Evolutionary conservation across 768 basidiomycete genomes (phyloP).

Genomic region (Leucogyrophana mollusca): DNA sequence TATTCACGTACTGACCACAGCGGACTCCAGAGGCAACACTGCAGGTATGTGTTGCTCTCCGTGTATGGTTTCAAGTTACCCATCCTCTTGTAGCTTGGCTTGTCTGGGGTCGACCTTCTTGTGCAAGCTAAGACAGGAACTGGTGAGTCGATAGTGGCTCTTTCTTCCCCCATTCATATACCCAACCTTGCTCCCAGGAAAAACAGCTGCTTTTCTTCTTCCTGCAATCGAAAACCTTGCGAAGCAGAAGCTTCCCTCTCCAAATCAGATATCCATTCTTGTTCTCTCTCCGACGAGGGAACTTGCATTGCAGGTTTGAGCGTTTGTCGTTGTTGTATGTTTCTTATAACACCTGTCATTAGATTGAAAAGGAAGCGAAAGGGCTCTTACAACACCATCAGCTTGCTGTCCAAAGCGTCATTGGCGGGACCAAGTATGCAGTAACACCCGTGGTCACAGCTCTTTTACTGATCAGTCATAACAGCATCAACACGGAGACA

Average conservation of each 20-base stretch:
- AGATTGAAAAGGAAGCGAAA: slow-evolving; percentile 64
- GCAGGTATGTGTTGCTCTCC: slow-evolving; percentile 23
- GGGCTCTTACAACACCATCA: slow-evolving; percentile 38
- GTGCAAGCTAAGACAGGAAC: slow-evolving; percentile 62
- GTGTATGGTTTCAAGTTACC: slow-evolving; percentile 1
- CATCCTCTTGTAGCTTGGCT: slow-evolving; percentile 29
- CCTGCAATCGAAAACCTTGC: slow-evolving; percentile 69
- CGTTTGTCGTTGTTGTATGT: slow-evolving; percentile 2
- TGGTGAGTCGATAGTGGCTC: slow-evolving; percentile 34
- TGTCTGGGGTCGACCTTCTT: slow-evolving; percentile 44
- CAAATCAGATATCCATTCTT: slow-evolving; percentile 49
- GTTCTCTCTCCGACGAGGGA: slow-evolving; percentile 76
- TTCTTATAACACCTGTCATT: slow-evolving; percentile 25
- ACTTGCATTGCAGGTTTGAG: slow-evolving; percentile 66
- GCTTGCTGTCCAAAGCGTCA: slow-evolving; percentile 46
- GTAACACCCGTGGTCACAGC: slow-evolving; percentile 1
- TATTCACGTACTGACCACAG: no score
- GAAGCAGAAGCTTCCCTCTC: slow-evolving; percentile 36
- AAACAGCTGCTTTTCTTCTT: slow-evolving; percentile 75
- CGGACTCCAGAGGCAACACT: slow-evolving; percentile 44
- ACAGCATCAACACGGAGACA: slow-evolving; percentile 24
- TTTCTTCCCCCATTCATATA: background rate
- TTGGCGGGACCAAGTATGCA: slow-evolving; percentile 54
- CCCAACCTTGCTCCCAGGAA: slow-evolving; percentile 35
- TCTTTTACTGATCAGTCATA: slow-evolving; percentile 11